These are phyloP conservation scores for Juncus effusus DNA, from an alignment of 176 grass and related monocot species.

Conservation along the genomic window DNA sequence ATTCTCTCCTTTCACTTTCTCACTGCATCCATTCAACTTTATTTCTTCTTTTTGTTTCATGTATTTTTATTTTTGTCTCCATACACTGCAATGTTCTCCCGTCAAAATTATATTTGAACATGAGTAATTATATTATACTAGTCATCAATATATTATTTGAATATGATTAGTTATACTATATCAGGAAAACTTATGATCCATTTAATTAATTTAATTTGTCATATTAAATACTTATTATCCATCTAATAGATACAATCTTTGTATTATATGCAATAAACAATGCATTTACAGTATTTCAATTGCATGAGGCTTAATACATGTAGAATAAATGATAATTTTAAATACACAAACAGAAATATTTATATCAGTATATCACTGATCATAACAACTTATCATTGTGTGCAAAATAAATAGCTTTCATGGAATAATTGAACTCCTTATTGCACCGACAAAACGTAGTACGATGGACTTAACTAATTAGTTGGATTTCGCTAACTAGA, in stretches of 20 bases:
- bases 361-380: too few species aligned
- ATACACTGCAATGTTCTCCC: neutral
- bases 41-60: conserved; percentile 6
- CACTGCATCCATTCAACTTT: conserved; percentile 6
- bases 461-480: too few species aligned
- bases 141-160: neutral
- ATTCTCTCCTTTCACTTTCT: conserved; percentile 15
- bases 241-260: neutral
- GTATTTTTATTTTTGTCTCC: neutral
- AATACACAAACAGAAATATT: too few species aligned
- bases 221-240: neutral
- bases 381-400: too few species aligned
- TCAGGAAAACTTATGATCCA: neutral
- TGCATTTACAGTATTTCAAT: too few species aligned
- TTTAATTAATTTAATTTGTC: neutral
- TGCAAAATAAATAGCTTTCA: too few species aligned
- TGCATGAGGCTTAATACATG: too few species aligned
- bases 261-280: neutral
- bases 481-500: too few species aligned
- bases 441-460: too few species aligned
- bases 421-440: too few species aligned
- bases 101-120: neutral
- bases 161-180: neutral
- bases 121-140: neutral
- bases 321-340: too few species aligned